A percentile compares a stretch with the other conserved stretches of the same genome.
These are phyloP conservation scores for Pleurozium schreberi DNA, from an alignment of 225 moss, liverwort and hornwort genomes.

Conservation along the genomic window DNA sequence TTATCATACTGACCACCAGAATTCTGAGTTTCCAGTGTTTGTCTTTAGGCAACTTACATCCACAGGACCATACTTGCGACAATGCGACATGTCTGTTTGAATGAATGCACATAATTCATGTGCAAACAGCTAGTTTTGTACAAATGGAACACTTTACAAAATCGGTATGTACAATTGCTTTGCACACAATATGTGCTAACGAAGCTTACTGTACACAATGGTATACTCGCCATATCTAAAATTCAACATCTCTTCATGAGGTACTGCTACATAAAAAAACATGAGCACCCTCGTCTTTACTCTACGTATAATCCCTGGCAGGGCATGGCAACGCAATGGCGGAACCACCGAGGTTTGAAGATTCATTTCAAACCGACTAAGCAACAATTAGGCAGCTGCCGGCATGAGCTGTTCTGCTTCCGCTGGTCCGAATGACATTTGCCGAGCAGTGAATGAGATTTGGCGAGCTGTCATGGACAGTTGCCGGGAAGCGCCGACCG, in stretches of 20 bases:
- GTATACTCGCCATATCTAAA: background rate
- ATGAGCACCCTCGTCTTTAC: background rate
- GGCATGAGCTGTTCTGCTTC: background rate
- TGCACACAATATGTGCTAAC: background rate
- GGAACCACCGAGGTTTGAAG: background rate
- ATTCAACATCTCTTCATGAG: background rate
- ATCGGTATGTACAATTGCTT: background rate
- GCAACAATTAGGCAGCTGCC: background rate
- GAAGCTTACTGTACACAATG: background rate
- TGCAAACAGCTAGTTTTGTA: background rate
- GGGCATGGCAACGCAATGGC: background rate
- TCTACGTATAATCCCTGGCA: background rate
- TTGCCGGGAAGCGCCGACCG: constrained; percentile 10
- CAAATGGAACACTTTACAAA: background rate
- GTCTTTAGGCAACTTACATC: accelerated
- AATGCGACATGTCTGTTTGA: background rate
- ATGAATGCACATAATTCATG: background rate
- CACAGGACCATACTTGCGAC: accelerated
- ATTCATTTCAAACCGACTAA: background rate
- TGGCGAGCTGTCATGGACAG: background rate
- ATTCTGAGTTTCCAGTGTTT: accelerated
- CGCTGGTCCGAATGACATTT: background rate
- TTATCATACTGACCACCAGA: background rate
- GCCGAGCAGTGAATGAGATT: background rate
- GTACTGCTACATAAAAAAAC: background rate